A percentile compares a stretch with the other conserved stretches of the same genome.
These are phyloP conservation scores for Eucalyptus rudis DNA, from an alignment of 345 rosid genomes.

Conservation along the genomic window DNA sequence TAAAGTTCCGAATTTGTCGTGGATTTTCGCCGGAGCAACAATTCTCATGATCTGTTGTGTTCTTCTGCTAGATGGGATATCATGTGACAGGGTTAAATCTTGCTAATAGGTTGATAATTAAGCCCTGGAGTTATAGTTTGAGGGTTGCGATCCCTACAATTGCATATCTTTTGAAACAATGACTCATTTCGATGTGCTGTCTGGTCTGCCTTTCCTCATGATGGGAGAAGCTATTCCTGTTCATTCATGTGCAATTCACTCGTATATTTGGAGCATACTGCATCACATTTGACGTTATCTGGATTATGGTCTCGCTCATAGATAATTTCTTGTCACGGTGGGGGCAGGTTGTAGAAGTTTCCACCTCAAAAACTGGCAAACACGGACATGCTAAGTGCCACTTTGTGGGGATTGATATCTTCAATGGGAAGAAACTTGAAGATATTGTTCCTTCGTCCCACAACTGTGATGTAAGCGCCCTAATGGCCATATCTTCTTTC, in stretches of 20 bases:
- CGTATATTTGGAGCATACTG: not conserved
- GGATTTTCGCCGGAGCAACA: not conserved
- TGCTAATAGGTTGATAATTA: not conserved
- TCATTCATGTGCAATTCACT: not conserved
- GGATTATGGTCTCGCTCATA: not conserved
- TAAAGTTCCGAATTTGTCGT: not conserved
- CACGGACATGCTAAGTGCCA: slow-evolving; percentile 81
- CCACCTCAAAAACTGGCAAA: slow-evolving; percentile 72
- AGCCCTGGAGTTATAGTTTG: not conserved
- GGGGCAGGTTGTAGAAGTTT: slow-evolving; percentile 64
- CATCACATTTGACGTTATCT: not conserved
- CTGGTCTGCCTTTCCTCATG: not conserved
- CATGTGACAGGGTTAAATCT: not conserved
- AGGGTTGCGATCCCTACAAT: not conserved
- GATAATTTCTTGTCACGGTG: not conserved
- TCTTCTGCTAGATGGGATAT: not conserved
- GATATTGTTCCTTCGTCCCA: slow-evolving; percentile 74
- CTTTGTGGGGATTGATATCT: slow-evolving; percentile 64
- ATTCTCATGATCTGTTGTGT: not conserved
- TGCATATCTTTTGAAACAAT: not conserved
- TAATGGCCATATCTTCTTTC: not conserved
- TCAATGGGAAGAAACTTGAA: slow-evolving; percentile 63
- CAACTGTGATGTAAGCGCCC: slow-evolving; percentile 47
- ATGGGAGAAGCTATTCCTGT: not conserved
- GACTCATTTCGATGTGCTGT: not conserved